Percentiles rank a stretch among this genome's conserved stretches.
Evolutionary conservation across 208 protist genomes (phyloP).

Genomic region (Novymonas esmeraldas): DNA sequence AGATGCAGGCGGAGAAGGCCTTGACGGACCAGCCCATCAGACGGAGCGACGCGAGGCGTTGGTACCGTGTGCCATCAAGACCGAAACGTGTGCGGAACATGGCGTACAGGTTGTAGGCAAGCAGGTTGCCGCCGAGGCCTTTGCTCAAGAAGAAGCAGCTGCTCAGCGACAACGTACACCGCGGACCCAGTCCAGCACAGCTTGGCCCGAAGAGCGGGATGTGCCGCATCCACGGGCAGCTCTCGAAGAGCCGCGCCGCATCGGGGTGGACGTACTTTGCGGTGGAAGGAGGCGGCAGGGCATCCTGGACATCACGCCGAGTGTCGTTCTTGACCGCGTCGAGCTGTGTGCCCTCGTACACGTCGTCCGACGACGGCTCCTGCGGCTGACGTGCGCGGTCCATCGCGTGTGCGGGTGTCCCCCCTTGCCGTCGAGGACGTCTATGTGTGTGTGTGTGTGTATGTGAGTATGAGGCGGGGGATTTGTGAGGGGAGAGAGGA

Average conservation of each 20-base stretch:
- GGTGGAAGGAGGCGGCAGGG: no score
- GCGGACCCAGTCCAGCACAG: not conserved
- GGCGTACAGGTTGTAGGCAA: not conserved
- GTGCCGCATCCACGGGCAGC: not conserved
- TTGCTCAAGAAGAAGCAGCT: not conserved
- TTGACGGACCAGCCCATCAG: not conserved
- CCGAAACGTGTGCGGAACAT: not conserved
- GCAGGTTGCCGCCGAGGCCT: not conserved
- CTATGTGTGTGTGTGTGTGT: no score
- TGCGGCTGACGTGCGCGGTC: no score
- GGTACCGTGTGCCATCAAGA: not conserved
- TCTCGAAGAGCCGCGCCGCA: not conserved
- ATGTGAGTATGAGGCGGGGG: no score
- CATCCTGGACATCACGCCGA: no score
- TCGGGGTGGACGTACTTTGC: not conserved
- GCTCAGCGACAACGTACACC: not conserved
- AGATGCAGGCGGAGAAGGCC: constrained; percentile 5
- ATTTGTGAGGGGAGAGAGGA: no score
- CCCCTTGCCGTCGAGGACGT: no score
- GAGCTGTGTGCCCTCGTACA: no score
- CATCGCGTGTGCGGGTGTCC: no score
- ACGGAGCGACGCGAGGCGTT: not conserved
- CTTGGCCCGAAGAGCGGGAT: not conserved
- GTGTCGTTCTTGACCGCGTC: no score
- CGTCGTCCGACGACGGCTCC: no score